Conservation (phyloP, 441 rosid genomes). For the Populus hybrid region DNA sequence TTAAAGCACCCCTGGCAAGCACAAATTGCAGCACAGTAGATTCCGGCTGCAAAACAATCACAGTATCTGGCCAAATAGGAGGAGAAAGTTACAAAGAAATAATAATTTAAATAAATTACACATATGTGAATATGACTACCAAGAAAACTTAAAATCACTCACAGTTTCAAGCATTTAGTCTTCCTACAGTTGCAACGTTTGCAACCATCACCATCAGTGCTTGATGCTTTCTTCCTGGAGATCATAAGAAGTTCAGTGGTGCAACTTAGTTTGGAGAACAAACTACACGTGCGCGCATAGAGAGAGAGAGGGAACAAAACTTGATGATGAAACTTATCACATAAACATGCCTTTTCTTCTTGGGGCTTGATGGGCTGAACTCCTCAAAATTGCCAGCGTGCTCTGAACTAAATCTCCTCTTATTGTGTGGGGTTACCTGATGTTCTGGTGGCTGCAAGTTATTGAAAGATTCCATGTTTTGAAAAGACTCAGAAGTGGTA, state of each 20-base stretch:
- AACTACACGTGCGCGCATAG: not conserved
- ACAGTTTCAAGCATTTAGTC: slow-evolving; percentile 70
- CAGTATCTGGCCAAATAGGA: slow-evolving; percentile 51
- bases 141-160: slow-evolving; percentile 25
- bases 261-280: not conserved
- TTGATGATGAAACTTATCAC: slow-evolving; percentile 6
- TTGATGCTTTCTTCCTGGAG: slow-evolving; percentile 39
- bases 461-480: slow-evolving; percentile 20
- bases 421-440: slow-evolving; percentile 26
- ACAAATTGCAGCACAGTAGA: slow-evolving; percentile 55
- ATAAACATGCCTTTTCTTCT: slow-evolving; percentile 46
- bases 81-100: not conserved
- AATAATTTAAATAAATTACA: not conserved
- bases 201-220: slow-evolving; percentile 43
- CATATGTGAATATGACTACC: not conserved
- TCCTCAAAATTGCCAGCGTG: slow-evolving; percentile 39
- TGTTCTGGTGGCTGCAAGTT: slow-evolving; percentile 17
- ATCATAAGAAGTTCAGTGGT: not conserved
- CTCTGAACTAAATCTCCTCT: slow-evolving; percentile 34
- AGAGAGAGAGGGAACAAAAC: slow-evolving; percentile 1
- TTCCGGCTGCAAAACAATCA: slow-evolving; percentile 70
- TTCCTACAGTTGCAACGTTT: slow-evolving; percentile 67
- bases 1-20: slow-evolving; percentile 62
- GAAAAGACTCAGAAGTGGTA: slow-evolving; percentile 31
- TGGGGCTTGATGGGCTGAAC: slow-evolving; percentile 37